Percentiles rank a stretch among this genome's conserved stretches.
phyloP scores from a whole-genome alignment of 805 yeast species.

The Danielia oregonensis region DNA sequence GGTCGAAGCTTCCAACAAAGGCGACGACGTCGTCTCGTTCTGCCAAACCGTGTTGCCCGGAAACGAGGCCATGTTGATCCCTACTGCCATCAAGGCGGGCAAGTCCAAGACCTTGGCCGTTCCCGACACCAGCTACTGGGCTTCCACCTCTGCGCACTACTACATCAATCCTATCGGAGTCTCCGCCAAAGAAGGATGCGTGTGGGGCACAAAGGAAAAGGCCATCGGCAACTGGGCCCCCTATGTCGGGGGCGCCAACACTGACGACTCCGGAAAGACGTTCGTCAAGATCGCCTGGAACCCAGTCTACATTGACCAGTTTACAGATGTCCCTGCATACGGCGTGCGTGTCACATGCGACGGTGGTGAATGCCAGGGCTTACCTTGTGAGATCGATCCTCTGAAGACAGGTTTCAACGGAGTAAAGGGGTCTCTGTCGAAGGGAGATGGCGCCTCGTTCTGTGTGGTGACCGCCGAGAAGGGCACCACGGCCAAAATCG shows the following conservation, averaged over 20 bases:
- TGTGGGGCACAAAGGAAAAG: conserved; percentile 71
- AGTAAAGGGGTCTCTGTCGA: conserved; percentile 38
- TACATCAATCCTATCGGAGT: conserved; percentile 84
- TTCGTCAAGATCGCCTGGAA: conserved; percentile 89
- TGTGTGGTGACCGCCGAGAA: conserved; percentile 78
- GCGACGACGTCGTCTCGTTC: conserved; percentile 64
- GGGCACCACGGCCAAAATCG: conserved; percentile 63
- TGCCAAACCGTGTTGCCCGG: conserved; percentile 95
- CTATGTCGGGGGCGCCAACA: conserved; percentile 88
- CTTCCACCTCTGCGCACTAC: conserved; percentile 81
- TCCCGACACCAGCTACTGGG: conserved; percentile 83
- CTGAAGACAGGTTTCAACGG: conserved; percentile 55
- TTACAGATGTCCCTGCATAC: conserved; percentile 56
- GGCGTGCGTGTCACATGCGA: conserved; percentile 77
- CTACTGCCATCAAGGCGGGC: conserved; percentile 60
- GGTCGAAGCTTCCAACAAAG: conserved; percentile 57
- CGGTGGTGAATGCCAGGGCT: conserved; percentile 64
- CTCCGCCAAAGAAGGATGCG: conserved; percentile 69
- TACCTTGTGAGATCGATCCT: conserved; percentile 82
- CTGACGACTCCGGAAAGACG: conserved; percentile 65
- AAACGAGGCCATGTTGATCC: conserved; percentile 90
- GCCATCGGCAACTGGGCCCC: conserved; percentile 92
- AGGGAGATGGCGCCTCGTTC: conserved; percentile 59
- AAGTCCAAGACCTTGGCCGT: conserved; percentile 63
- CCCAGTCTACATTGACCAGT: conserved; percentile 73